Evolutionary conservation across 176 grass and related monocot species (phyloP).

Genomic region (Guadua angustifolia): DNA sequence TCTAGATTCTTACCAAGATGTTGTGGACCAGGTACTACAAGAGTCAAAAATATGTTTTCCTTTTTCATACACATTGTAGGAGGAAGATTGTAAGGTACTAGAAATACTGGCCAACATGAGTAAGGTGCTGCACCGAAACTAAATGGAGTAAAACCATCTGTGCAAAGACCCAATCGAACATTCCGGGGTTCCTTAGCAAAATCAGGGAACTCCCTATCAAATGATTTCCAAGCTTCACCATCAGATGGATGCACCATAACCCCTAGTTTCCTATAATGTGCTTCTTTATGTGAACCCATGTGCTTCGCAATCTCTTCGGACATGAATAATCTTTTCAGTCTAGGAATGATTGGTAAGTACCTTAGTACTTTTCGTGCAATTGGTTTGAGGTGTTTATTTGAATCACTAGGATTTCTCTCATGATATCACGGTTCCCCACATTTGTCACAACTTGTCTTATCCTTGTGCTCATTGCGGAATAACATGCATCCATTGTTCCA

Average conservation of each 20-base stretch:
- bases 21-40: background rate
- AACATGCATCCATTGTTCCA: no score
- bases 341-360: no score
- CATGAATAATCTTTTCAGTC: no score
- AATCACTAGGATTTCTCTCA: no score
- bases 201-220: background rate
- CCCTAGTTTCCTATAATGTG: background rate
- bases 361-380: no score
- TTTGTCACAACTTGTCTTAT: no score
- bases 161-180: background rate
- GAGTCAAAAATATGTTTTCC: slow-evolving; percentile 9
- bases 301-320: no score
- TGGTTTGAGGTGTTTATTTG: no score
- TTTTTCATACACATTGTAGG: slow-evolving; percentile 12
- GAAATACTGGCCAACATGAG: background rate
- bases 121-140: background rate
- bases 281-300: no score
- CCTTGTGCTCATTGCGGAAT: no score
- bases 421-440: no score
- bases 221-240: background rate
- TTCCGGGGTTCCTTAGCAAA: background rate
- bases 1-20: background rate
- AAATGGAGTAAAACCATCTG: background rate
- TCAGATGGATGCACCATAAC: background rate
- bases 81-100: background rate